Base-by-base conservation (phyloP, 805 yeast species). In the Monosporozyma servazzii region DNA sequence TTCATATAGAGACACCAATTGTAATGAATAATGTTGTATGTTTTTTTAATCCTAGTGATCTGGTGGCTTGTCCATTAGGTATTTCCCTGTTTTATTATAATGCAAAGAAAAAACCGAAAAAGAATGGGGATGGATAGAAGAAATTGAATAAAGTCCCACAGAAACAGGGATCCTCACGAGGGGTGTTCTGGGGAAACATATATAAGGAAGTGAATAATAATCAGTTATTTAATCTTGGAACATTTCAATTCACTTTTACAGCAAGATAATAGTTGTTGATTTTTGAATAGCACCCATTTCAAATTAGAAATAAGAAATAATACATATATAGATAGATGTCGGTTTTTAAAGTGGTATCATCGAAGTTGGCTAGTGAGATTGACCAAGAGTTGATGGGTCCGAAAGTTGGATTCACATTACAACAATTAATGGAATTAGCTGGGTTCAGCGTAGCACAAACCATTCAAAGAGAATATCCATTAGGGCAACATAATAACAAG, bases 391-490 rank as follows among this genome's bases (percentile, higher is more conserved):
- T 91, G 53, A 91, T 93, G 97, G 81, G 93, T 1, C 69, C 85
- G 0, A 82, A 82, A 2, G 93, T 61, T 46, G 67, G 66, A 21
- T 67, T 61, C 56, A 63, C 69, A 11, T 49, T 61, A 31, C 61
- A 66, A 45, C 69, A 63, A 48, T 48, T 76, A 71, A 93, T 93
- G 99, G 99, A 93, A 68, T 74, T 93, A 43, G 99, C 99, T 0
- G 99, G 99, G 0, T 75, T 90, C 29, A 81, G 96, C 1, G 97
- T 91, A 9, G 97, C 99, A 5, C 87, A 88, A 60, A 87, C 95
- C 0, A 77, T 90, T 2, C 81, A 79, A 61, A 77, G 74, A 48
- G 75, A 81, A 36, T 87, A 77, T 57, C 95, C 95, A 6, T 39
- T 56, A 7, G 33, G 42, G 3, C 45, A 41, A n/a, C 13, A 36